Evolutionary conservation across 495 filamentous ascomycete genomes (phyloP), one percentile per base, ranked within the genome.

Genomic region (Zalerion maritima): DNA sequence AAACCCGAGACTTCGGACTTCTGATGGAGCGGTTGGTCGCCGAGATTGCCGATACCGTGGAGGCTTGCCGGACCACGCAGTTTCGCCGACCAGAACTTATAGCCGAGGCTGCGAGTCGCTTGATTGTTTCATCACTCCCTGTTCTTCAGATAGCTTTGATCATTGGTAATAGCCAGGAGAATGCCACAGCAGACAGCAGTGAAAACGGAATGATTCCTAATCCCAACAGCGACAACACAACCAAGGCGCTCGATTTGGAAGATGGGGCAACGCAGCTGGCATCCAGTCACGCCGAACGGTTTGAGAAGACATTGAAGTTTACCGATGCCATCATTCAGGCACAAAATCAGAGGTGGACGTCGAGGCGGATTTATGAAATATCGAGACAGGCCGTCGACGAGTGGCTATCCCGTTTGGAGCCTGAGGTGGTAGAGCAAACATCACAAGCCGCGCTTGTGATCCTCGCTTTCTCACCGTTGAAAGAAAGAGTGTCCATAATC

Each of bases 41-140:
- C 18, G 23, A 45, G 19, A 18, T 47, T 10, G 36, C 22, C 9
- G 26, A 27, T 22, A 17, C 24, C 9, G 6, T 66, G 8, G 27
- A 29, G 14, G 50, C 59, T 20, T 47, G 50, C 26, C 34, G 49
- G 22, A 46, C 32, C 4, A 55, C 45, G 2, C 55, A 51, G 12
- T 61, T 62, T 31, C 65, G 71, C n/a, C 68, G 71, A 3, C 78
- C 78, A 0, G 77, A 83, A 35, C 51, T 84, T 9, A 68, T 76
- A 3, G 69, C 74, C 9, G 80, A 83, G 42, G 71, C 71, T 6
- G 58, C 61, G 8, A 66, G 73, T 27, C 55, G 54, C 23, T 55
- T 83, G 6, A 58, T 81, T 23, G 43, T 60, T 6, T 56, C 62
- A 14, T 41, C 49, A 5, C 39, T 52, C 13, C 60, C 58, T 0